Percentiles rank a stretch among this genome's conserved stretches.
Conservation (phyloP, 2,329 filamentous ascomycete genomes). For the Neobulgaria alba region DNA sequence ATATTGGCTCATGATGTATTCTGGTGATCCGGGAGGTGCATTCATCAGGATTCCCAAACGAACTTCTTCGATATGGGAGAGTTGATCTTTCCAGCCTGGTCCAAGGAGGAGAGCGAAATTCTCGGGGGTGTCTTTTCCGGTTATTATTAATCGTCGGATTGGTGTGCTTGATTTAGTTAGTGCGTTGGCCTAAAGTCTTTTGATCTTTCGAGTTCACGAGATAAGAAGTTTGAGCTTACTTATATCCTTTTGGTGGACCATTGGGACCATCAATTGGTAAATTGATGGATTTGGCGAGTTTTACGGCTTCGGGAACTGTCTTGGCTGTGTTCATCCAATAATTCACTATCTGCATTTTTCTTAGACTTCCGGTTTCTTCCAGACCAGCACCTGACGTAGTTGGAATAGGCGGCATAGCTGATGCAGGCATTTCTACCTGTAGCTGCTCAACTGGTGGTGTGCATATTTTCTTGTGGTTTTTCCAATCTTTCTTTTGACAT, state of each 20-base stretch:
- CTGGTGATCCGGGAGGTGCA: neutral
- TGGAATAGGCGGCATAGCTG: too few species aligned
- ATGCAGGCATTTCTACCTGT: too few species aligned
- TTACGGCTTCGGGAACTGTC: neutral
- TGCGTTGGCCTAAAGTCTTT: too few species aligned
- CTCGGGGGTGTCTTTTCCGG: neutral
- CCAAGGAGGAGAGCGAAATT: neutral
- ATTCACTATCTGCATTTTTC: too few species aligned
- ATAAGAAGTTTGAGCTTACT: neutral
- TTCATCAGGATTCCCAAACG: neutral
- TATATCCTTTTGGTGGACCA: neutral
- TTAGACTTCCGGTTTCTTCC: too few species aligned
- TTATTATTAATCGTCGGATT: neutral
- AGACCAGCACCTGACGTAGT: too few species aligned
- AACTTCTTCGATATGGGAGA: neutral
- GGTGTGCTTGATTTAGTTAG: neutral
- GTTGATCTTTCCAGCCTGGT: neutral
- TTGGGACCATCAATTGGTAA: neutral
- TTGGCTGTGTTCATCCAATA: neutral
- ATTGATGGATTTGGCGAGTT: neutral
- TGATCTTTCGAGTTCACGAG: neutral
- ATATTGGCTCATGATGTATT: neutral
- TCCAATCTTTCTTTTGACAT: conserved; percentile 4
- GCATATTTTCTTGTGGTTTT: conserved; percentile 2
- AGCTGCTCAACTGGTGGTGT: too few species aligned